Conservation (phyloP, 2,329 filamentous ascomycete species). For the Aspergillus calidoustus region DNA sequence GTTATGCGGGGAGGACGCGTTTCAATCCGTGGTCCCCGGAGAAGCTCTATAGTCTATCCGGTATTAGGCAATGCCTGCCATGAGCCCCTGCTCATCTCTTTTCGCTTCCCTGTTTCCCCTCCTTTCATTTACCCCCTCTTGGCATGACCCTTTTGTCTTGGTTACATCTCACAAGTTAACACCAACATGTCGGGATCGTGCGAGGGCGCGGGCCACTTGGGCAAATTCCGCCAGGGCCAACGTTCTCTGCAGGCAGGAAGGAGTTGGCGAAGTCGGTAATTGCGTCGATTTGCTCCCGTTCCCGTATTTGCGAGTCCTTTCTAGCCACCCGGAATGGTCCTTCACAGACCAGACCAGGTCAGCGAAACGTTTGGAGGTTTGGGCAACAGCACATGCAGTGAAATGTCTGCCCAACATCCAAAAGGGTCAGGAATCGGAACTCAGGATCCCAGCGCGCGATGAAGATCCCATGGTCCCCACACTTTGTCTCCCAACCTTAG, state of each 20-base stretch:
- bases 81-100: not conserved
- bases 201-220: not conserved
- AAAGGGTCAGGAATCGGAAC: slow-evolving; percentile 10
- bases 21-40: not conserved
- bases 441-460: slow-evolving; percentile 17
- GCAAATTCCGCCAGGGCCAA: not conserved
- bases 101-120: not conserved
- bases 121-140: not conserved
- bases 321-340: not conserved
- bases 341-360: slow-evolving; percentile 18
- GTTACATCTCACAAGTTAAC: no score
- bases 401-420: slow-evolving; percentile 35
- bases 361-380: slow-evolving; percentile 25
- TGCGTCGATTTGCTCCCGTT: slow-evolving; percentile 12
- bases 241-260: not conserved
- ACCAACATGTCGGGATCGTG: not conserved
- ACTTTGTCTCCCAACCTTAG: slow-evolving; percentile 21
- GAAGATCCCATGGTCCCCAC: slow-evolving; percentile 28
- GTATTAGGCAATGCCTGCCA: not conserved
- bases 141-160: not conserved
- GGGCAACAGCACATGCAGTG: slow-evolving; percentile 33
- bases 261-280: not conserved
- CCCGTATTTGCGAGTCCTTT: not conserved
- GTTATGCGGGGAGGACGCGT: not conserved
- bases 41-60: not conserved